Conservation (phyloP, 345 rosid species). For the Syzygium oleosum region DNA sequence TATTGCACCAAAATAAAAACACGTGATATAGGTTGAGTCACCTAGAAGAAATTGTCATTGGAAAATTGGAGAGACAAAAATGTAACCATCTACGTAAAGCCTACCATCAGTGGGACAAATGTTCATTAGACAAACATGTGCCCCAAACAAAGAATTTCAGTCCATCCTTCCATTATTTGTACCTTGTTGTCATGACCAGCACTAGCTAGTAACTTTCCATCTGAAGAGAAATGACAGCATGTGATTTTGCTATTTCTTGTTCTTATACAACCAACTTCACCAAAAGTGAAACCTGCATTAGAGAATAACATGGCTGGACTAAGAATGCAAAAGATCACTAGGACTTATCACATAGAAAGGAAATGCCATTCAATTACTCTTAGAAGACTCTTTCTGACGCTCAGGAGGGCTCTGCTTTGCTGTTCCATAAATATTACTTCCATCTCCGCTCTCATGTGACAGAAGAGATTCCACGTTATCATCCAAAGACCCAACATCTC, state of each 20-base stretch:
- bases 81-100: neutral
- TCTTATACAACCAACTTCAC: slow-evolving; percentile 51
- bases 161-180: neutral
- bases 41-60: neutral
- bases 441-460: slow-evolving; percentile 41
- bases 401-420: slow-evolving; percentile 33
- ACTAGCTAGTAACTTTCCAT: slow-evolving; percentile 64
- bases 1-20: neutral
- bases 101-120: neutral
- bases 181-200: slow-evolving; percentile 78
- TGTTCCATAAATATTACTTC: slow-evolving; percentile 34
- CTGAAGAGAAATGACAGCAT: slow-evolving; percentile 80
- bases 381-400: slow-evolving; percentile 39
- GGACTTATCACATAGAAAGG: neutral
- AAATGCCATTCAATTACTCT: slow-evolving; percentile 18
- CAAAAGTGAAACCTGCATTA: slow-evolving; percentile 42
- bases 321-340: neutral
- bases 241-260: slow-evolving; percentile 54
- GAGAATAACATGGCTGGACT: neutral
- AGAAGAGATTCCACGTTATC: slow-evolving; percentile 54
- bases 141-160: neutral
- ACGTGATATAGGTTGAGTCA: neutral
- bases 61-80: neutral
- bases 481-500: slow-evolving; percentile 43
- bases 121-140: neutral